Evolutionary conservation across 2,329 filamentous ascomycete species (phyloP).

Genomic region (Bisporella sp.): DNA sequence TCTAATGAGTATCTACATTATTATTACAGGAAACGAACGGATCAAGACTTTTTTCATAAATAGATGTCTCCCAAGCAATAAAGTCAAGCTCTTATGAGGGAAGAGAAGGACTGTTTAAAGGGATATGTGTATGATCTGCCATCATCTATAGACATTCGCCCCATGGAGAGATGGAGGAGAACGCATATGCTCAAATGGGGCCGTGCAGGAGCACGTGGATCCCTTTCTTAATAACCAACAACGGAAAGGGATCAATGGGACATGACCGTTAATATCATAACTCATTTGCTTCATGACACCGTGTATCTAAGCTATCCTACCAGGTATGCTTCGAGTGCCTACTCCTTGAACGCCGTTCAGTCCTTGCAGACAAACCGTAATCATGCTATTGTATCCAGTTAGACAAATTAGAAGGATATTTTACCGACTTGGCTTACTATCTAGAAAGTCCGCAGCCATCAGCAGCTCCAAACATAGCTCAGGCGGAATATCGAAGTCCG

Average conservation of each 20-base stretch:
- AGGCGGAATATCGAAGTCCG: conserved; percentile 74
- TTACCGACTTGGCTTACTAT: conserved; percentile 37
- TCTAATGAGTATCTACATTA: too few relatives aligned
- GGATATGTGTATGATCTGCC: conserved; percentile 23
- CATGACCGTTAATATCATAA: too few relatives aligned
- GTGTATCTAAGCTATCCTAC: background rate
- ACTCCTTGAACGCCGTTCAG: background rate
- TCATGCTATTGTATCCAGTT: background rate
- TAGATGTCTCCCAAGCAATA: conserved; percentile 21
- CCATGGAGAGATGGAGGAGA: conserved; percentile 23
- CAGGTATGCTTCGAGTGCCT: background rate
- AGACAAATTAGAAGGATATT: background rate
- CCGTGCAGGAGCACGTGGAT: background rate
- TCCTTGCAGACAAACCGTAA: too few relatives aligned
- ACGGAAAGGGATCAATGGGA: too few relatives aligned
- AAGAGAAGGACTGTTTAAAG: conserved; percentile 19
- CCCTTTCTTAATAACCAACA: too few relatives aligned
- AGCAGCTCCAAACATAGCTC: conserved; percentile 73
- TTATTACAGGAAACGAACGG: too few relatives aligned
- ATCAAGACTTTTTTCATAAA: too few relatives aligned
- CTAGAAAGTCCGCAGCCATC: conserved; percentile 70
- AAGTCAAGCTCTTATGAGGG: conserved; percentile 14
- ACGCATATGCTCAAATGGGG: conserved; percentile 31
- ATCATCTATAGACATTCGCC: conserved; percentile 30
- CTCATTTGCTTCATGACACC: too few relatives aligned